A percentile compares a stretch with the other conserved stretches of the same genome.
phyloP scores from a whole-genome alignment of 768 basidiomycete genomes.

The Trametes villosa region DNA sequence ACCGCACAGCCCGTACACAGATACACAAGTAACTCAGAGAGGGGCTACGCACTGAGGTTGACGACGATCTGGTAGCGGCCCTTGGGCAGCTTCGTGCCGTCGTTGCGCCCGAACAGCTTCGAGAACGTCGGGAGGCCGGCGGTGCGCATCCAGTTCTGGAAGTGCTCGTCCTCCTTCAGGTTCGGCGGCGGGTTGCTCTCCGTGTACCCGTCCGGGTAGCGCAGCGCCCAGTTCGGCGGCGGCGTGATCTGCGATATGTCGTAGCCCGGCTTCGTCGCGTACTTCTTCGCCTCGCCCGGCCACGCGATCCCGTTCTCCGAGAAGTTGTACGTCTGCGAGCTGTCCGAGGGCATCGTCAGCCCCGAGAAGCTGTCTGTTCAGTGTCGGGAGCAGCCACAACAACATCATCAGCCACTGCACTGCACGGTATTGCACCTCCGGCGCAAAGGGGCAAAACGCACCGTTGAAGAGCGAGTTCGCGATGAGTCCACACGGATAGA shows the following conservation, averaged over 20 bases:
- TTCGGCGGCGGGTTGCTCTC: constrained; percentile 68
- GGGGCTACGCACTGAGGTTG: constrained; percentile 71
- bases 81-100: constrained; percentile 66
- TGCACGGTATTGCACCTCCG: neutral
- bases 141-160: constrained; percentile 99
- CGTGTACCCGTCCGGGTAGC: constrained; percentile 79
- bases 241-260: constrained; percentile 73
- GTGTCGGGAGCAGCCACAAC: neutral
- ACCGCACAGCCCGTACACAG: neutral
- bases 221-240: constrained; percentile 87
- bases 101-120: constrained; percentile 93
- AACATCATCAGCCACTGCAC: neutral
- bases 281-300: constrained; percentile 94
- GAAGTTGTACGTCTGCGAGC: constrained; percentile 66
- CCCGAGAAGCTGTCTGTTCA: constrained; percentile 78
- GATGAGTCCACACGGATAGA: constrained; percentile 96
- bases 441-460: constrained; percentile 38
- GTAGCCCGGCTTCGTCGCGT: constrained; percentile 66
- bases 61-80: constrained; percentile 80
- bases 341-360: constrained; percentile 53
- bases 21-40: neutral
- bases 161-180: constrained; percentile 80
- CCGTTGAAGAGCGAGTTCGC: constrained; percentile 98
- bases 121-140: constrained; percentile 96
- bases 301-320: constrained; percentile 88